A percentile compares a stretch with the other conserved stretches of the same genome.
These are phyloP conservation scores for Boletus semigastroideus DNA, from an alignment of 1,284 basidiomycete species.

Conservation along the genomic window DNA sequence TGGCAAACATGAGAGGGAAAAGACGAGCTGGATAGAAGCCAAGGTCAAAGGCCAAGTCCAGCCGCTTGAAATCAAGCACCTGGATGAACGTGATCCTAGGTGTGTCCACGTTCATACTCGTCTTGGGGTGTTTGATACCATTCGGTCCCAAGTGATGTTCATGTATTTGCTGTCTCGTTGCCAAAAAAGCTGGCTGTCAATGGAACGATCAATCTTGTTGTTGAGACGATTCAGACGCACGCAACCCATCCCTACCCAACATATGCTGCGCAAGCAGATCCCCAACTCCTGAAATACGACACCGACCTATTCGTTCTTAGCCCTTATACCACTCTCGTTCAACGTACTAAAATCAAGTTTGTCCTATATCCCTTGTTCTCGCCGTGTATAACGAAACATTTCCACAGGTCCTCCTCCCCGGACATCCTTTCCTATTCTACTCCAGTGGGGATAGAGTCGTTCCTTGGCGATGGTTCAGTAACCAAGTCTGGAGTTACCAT, in stretches of 20 bases:
- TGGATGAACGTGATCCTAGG: conserved; percentile 49
- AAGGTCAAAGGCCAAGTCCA: conserved; percentile 69
- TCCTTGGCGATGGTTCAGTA: conserved; percentile 54
- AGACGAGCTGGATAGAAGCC: conserved; percentile 79
- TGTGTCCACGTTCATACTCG: conserved; percentile 35
- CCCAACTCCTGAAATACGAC: conserved; percentile 77
- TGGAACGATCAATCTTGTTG: conserved; percentile 68
- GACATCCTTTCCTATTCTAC: conserved; percentile 69
- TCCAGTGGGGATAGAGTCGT: conserved; percentile 55
- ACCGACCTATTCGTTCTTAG: conserved; percentile 78
- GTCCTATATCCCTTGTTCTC: conserved; percentile 26
- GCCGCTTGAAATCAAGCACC: conserved; percentile 55
- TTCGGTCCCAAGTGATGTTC: conserved; percentile 32
- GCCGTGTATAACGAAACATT: conserved; percentile 3
- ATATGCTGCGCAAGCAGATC: conserved; percentile 73
- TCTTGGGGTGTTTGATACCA: conserved; percentile 9
- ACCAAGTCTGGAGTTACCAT: conserved; percentile 80
- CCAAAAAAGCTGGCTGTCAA: conserved; percentile 50
- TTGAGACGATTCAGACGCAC: conserved; percentile 77
- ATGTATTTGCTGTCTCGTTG: conserved; percentile 47
- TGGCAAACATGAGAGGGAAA: conserved; percentile 57
- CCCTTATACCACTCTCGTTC: conserved; percentile 79
- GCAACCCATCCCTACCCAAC: conserved; percentile 75
- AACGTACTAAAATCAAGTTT: conserved; percentile 84
- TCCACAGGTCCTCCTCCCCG: conserved; percentile 60